phyloP scores from a whole-genome alignment of 768 basidiomycete genomes.

The Collybiopsis luxurians region DNA sequence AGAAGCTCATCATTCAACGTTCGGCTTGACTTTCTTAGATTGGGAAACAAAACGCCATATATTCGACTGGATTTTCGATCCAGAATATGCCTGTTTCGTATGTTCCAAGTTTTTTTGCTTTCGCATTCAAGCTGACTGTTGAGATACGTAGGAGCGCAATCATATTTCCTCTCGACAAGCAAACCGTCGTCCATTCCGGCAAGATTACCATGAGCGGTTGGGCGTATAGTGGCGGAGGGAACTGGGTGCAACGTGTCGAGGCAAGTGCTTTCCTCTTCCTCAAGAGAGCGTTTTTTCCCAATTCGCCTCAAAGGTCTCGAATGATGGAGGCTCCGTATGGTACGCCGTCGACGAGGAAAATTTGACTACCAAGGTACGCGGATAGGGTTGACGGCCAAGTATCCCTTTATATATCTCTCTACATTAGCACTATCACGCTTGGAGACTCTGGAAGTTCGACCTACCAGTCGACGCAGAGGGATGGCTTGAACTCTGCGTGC shows the following conservation, averaged over 20 bases:
- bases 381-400: too few relatives aligned
- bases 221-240: slow-evolving; percentile 46
- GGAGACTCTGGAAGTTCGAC: slow-evolving; percentile 51
- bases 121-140: background rate
- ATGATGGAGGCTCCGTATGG: slow-evolving; percentile 45
- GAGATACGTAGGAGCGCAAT: slow-evolving; percentile 41
- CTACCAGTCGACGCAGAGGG: slow-evolving; percentile 53
- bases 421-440: slow-evolving; percentile 48
- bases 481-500: slow-evolving; percentile 54
- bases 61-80: slow-evolving; percentile 56
- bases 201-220: slow-evolving; percentile 40
- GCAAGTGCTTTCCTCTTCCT: slow-evolving; percentile 18
- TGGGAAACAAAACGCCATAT: slow-evolving; percentile 51
- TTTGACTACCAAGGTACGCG: slow-evolving; percentile 44
- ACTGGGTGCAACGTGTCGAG: slow-evolving; percentile 59
- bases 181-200: slow-evolving; percentile 47
- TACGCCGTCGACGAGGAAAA: slow-evolving; percentile 43
- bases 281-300: background rate
- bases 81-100: slow-evolving; percentile 59
- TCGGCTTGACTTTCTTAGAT: too few relatives aligned
- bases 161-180: slow-evolving; percentile 40
- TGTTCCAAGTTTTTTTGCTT: slow-evolving; percentile 16
- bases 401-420: background rate
- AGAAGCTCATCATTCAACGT: too few relatives aligned
- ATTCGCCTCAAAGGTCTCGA: background rate